Evolutionary conservation across 257 asterid genomes (phyloP), one percentile per base, ranked within the genome.

Genomic region (Solanum acaule): DNA sequence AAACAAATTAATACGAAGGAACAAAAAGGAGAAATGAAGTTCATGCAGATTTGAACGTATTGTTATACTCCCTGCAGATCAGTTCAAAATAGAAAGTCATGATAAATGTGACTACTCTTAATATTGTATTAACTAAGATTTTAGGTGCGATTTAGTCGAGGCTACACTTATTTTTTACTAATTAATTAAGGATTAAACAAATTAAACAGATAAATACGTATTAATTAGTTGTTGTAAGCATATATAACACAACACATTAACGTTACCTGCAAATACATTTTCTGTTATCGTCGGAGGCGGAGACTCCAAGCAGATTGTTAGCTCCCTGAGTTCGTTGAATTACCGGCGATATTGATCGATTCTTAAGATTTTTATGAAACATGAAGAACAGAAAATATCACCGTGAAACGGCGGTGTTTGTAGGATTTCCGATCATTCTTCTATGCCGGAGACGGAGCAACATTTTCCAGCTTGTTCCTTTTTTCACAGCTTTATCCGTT

Each of bases 361-460:
- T 76, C 34, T n/a, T 3, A 59, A 59, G 0, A 0, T n/a, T 13
- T 12, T 40, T 16, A 7, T 27, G 75, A 84, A 85, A 76, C 83
- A 92, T 84, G 92, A 95, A 93, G 91, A 91, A 86, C 92, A 93
- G 87, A 84, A 91, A 87, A 83, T 89, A 90, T 10, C 88, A 83
- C 14, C 78, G 34, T 76, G 56, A 87, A 27, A 34, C 29, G 71
- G 5, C 63, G 18, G 56, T 86, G 73, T 87, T 91, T 68, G 79
- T 91, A 82, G 93, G 90, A 6, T 63, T 93, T 16, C 93, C 90
- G 75, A 87, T 68, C 82, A 16, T 93, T 88, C 6, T 93, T 25
- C 93, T 93, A 23, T 83, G 82, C 87, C 91, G 90, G 44, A 94
- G 93, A 25, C 96, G 93, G 23, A 95, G 93, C 40, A 91, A 87